Evolutionary conservation across 306 rosid species (phyloP).

Genomic region (Citrullus colocynthis): DNA sequence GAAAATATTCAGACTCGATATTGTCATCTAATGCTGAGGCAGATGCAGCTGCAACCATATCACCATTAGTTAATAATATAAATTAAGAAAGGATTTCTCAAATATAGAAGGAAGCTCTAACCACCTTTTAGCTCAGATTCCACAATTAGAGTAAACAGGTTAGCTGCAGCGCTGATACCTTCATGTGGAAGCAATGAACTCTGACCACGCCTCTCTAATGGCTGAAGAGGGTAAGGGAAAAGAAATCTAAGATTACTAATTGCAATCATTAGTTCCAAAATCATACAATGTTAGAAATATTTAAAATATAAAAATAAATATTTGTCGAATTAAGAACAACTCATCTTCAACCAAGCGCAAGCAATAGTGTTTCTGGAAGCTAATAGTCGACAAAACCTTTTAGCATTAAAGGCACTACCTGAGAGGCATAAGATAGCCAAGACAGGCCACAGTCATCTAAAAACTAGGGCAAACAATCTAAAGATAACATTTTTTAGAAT

Average conservation of each 20-base stretch:
- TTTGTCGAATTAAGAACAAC: neutral
- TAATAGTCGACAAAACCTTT: neutral
- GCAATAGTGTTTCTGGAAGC: neutral
- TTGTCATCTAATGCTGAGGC: conserved; percentile 68
- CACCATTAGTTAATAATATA: conserved; percentile 8
- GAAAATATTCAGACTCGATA: conserved; percentile 54
- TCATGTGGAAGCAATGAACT: conserved; percentile 59
- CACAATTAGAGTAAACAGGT: conserved; percentile 68
- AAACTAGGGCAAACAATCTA: neutral
- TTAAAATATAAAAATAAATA: neutral
- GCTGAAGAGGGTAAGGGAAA: conserved; percentile 29
- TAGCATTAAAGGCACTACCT: neutral
- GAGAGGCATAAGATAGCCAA: neutral
- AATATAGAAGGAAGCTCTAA: neutral
- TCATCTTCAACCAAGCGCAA: neutral
- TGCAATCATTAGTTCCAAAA: conserved; percentile 7
- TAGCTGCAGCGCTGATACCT: conserved; percentile 65
- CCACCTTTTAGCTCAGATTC: conserved; percentile 75
- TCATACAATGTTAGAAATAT: neutral
- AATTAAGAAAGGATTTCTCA: conserved; percentile 13
- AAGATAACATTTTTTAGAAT: neutral
- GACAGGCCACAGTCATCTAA: neutral
- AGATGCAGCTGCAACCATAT: conserved; percentile 52
- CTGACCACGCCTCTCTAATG: conserved; percentile 39
- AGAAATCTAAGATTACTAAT: neutral